A percentile compares a stretch with the other conserved stretches of the same genome.
Conservation (phyloP, 2,329 filamentous ascomycete species). For the Diaporthe vaccinii region DNA sequence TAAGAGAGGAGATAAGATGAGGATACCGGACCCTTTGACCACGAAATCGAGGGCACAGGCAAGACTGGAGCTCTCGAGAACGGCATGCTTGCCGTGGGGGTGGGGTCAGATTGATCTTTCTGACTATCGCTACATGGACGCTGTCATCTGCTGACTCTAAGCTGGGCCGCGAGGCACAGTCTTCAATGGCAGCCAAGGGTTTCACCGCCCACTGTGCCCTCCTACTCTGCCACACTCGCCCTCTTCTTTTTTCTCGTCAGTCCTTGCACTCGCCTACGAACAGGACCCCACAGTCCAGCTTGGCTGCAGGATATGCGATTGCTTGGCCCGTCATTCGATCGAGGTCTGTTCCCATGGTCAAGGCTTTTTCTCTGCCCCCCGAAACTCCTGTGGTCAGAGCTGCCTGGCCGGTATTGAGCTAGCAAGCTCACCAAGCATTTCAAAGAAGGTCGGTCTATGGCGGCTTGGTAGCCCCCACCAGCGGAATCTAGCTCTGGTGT, state of each 20-base stretch:
- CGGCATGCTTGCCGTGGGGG: neutral
- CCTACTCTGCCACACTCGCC: neutral
- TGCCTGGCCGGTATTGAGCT: neutral
- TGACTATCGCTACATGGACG: neutral
- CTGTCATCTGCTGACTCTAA: neutral
- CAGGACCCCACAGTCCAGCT: slow-evolving; percentile 5
- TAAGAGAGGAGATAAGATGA: slow-evolving; percentile 5
- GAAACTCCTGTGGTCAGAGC: slow-evolving; percentile 7
- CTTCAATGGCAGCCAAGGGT: neutral
- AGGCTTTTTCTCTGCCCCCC: neutral
- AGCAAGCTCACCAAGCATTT: slow-evolving; percentile 27
- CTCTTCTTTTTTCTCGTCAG: neutral
- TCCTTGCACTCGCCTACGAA: neutral
- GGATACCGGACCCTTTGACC: neutral
- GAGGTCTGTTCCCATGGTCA: slow-evolving; percentile 3
- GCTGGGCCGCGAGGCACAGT: neutral
- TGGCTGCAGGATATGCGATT: slow-evolving; percentile 8
- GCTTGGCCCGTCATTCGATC: slow-evolving; percentile 12
- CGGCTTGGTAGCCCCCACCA: neutral
- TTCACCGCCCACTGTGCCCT: slow-evolving; percentile 18
- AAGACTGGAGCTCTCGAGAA: neutral
- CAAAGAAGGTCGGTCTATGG: neutral
- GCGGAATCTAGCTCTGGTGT: neutral
- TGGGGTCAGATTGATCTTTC: neutral
- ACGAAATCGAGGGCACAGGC: neutral